Conservation (phyloP, 805 yeast genomes). For the Yamadazyma tumulicola region DNA sequence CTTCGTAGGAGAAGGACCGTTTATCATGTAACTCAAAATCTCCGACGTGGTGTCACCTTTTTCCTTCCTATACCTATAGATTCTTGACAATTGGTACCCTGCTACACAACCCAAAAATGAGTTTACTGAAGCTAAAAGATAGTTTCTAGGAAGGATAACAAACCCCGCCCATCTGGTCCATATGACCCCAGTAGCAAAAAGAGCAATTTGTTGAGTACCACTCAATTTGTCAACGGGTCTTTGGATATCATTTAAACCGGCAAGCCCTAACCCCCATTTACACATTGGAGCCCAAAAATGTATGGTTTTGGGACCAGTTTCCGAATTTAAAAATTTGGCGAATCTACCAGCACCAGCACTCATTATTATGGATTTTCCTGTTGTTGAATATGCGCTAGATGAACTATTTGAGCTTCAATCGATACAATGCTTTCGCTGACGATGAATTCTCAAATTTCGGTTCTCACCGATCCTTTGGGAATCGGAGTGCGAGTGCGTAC, state of each 20-base stretch:
- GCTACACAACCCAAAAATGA: conserved; percentile 92
- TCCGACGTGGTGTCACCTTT: conserved; percentile 62
- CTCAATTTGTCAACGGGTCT: conserved; percentile 92
- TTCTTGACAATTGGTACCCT: conserved; percentile 73
- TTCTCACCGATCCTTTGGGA: too few species aligned
- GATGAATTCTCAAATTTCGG: too few species aligned
- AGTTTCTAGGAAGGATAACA: conserved; percentile 85
- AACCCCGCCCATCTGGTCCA: conserved; percentile 98
- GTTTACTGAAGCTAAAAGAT: conserved; percentile 85
- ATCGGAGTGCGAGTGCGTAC: too few species aligned
- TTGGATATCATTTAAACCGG: conserved; percentile 80
- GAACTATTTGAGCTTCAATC: too few species aligned
- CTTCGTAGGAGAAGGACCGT: conserved; percentile 31
- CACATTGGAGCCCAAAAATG: conserved; percentile 83
- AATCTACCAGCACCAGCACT: conserved; percentile 50
- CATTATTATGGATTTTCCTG: conserved; percentile 13
- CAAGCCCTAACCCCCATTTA: conserved; percentile 86
- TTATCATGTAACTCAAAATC: conserved; percentile 55
- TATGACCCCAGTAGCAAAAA: conserved; percentile 86
- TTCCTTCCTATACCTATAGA: conserved; percentile 59
- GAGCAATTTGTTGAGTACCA: conserved; percentile 84
- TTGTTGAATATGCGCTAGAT: too few species aligned
- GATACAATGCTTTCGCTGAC: too few species aligned
- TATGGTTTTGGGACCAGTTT: conserved; percentile 95
- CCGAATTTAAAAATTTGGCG: conserved; percentile 70